Conservation (phyloP, 139 green algal species). For the Diplosphaera chodatii region DNA sequence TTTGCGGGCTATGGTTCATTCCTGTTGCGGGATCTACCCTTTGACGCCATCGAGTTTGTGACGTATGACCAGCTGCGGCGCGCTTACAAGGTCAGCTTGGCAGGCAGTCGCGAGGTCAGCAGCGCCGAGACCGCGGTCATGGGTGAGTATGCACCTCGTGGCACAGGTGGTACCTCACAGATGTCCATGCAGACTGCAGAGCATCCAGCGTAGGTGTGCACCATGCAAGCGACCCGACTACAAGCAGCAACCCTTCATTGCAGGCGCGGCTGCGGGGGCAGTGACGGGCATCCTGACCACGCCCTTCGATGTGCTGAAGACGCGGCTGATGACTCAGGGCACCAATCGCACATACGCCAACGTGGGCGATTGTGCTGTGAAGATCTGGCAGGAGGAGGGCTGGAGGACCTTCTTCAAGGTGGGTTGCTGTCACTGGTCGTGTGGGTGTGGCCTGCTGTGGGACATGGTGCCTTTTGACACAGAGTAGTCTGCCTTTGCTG, state of each 20-base stretch:
- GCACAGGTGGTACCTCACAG: not conserved
- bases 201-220: too few species aligned
- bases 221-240: too few species aligned
- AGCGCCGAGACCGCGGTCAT: conserved; percentile 15
- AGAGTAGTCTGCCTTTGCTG: not conserved
- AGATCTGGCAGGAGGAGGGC: conserved; percentile 80
- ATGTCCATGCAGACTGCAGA: not conserved
- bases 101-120: not conserved
- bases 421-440: not conserved
- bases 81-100: conserved; percentile 15
- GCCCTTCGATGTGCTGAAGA: conserved; percentile 92
- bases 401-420: conserved; percentile 68
- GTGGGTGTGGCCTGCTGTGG: not conserved
- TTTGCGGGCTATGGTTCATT: conserved; percentile 98
- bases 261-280: conserved; percentile 71
- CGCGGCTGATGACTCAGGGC: conserved; percentile 86
- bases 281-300: conserved; percentile 84
- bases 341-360: conserved; percentile 40
- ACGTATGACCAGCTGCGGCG: conserved; percentile 76
- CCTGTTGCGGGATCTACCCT: conserved; percentile 94
- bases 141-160: conserved; percentile 2
- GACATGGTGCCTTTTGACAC: too few species aligned
- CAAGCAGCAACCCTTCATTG: too few species aligned
- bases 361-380: conserved; percentile 47
- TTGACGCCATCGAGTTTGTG: conserved; percentile 98